A percentile compares a stretch with the other conserved stretches of the same genome.
Conservation (phyloP, 345 rosid genomes). For the Reutealis trisperma region DNA sequence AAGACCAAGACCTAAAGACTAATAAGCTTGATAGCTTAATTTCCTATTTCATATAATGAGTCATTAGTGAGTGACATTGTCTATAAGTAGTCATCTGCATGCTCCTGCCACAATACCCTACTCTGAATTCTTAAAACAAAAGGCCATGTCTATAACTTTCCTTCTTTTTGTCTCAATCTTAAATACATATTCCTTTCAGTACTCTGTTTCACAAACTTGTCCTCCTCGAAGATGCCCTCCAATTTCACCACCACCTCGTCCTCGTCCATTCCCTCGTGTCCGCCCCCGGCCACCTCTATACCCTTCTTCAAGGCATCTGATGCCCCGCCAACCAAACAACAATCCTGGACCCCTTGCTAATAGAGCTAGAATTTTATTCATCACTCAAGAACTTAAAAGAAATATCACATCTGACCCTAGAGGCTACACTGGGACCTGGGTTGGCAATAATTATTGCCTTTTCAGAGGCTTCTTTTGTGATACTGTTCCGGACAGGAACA, state of each 20-base stretch:
- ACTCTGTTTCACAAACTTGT: slow-evolving; percentile 11
- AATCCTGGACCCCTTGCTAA: slow-evolving; percentile 25
- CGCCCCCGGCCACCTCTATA: slow-evolving; percentile 19
- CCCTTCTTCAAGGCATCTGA: slow-evolving; percentile 5
- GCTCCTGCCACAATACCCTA: background rate
- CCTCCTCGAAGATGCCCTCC: slow-evolving; percentile 20
- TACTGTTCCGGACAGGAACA: slow-evolving; percentile 24
- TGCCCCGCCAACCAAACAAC: slow-evolving; percentile 9
- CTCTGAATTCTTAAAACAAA: background rate
- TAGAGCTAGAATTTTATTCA: slow-evolving; percentile 15
- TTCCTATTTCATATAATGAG: too few species aligned
- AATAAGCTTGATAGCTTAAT: background rate
- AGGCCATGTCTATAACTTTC: background rate
- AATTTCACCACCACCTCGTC: slow-evolving; percentile 17
- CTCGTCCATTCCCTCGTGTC: slow-evolving; percentile 7
- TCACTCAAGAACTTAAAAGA: slow-evolving; percentile 26
- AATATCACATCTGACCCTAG: slow-evolving; percentile 33
- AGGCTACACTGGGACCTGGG: slow-evolving; percentile 25
- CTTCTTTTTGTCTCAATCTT: slow-evolving; percentile 1
- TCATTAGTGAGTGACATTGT: background rate
- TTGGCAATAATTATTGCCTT: slow-evolving; percentile 30
- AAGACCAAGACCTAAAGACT: too few species aligned
- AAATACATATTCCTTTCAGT: background rate
- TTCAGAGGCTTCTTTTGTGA: slow-evolving; percentile 42
- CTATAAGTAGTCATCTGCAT: background rate